These are phyloP conservation scores for Secale cereale DNA, from an alignment of 176 grass and related monocot species.

Conservation along the genomic window DNA sequence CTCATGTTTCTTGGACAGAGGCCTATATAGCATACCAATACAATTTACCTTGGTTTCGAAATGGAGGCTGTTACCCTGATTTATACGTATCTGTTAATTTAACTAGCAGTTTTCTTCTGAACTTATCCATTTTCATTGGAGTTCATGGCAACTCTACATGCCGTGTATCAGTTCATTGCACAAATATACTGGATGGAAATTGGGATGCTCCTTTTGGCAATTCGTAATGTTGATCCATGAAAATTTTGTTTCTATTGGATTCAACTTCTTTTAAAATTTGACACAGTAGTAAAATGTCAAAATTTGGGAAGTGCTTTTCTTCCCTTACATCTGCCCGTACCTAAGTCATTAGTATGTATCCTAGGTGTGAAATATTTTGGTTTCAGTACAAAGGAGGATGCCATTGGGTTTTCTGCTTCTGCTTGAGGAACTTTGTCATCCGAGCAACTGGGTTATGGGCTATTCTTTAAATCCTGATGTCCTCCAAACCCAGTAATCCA, in stretches of 20 bases:
- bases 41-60: background rate
- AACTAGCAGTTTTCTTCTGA: background rate
- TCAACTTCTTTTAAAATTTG: background rate
- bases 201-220: background rate
- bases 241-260: background rate
- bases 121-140: background rate
- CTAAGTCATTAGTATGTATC: conserved; percentile 40
- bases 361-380: conserved; percentile 36
- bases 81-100: conserved; percentile 5
- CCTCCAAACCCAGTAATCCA: conserved; percentile 16
- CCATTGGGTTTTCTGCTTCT: conserved; percentile 24
- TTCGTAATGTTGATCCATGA: conserved; percentile 3
- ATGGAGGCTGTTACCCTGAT: background rate
- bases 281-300: conserved; percentile 28
- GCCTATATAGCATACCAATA: background rate
- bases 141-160: background rate
- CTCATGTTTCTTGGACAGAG: background rate
- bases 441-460: conserved; percentile 20
- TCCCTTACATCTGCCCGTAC: conserved; percentile 38
- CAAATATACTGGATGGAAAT: background rate
- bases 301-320: conserved; percentile 15
- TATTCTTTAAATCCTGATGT: conserved; percentile 13
- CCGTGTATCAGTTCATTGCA: background rate
- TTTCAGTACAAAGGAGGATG: conserved; percentile 34
- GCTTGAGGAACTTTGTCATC: conserved; percentile 30